Percentiles rank a stretch among this genome's conserved stretches.
Evolutionary conservation across 2,329 filamentous ascomycete genomes (phyloP).

Genomic region (Ophiostoma populinum): DNA sequence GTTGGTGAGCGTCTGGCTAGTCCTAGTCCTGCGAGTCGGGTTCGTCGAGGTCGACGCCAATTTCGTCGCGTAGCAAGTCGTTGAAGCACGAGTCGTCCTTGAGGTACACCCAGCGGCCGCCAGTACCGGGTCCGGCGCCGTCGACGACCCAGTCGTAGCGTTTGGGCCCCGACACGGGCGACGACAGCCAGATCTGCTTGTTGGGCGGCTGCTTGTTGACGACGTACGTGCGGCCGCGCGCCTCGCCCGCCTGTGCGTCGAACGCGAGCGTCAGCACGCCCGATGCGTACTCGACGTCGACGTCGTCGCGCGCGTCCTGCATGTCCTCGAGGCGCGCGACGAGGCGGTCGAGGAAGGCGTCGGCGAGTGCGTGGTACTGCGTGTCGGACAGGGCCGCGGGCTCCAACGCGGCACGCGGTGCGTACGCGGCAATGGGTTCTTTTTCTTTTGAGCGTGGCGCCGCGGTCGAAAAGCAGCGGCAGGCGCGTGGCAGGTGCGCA

Average conservation of each 20-base stretch:
- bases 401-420: constrained; percentile 12
- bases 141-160: constrained; percentile 74
- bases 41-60: constrained; percentile 42
- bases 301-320: constrained; percentile 53
- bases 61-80: constrained; percentile 56
- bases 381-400: constrained; percentile 36
- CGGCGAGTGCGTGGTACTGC: constrained; percentile 63
- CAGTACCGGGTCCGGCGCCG: constrained; percentile 40
- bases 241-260: constrained; percentile 13
- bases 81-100: constrained; percentile 65
- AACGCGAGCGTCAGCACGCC: constrained; percentile 11
- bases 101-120: constrained; percentile 73
- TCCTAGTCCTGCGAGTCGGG: too few species aligned
- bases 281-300: constrained; percentile 70
- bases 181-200: constrained; percentile 93
- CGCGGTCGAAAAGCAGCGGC: not conserved
- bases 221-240: constrained; percentile 63
- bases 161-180: constrained; percentile 79
- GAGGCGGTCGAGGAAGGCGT: constrained; percentile 50
- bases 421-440: constrained; percentile 16
- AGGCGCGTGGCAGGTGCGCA: not conserved
- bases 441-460: not conserved
- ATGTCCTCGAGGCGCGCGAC: constrained; percentile 49
- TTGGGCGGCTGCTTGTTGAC: constrained; percentile 98
- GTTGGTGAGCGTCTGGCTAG: too few species aligned